Base-by-base conservation (phyloP, 495 filamentous ascomycete genomes). In the Hypoxylon fragiforme region DNA sequence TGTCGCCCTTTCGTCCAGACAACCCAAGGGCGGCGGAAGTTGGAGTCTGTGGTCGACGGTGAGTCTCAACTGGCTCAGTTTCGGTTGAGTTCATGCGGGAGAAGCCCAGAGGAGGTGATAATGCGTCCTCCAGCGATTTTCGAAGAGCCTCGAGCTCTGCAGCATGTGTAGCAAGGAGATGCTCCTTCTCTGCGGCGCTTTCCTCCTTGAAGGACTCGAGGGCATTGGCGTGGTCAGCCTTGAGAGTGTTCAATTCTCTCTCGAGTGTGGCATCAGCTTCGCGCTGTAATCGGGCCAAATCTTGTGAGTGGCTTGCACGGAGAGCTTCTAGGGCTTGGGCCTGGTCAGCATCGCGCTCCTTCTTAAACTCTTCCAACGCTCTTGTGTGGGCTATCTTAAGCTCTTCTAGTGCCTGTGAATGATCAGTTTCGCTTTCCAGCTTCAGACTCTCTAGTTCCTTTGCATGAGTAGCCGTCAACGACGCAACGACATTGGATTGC, bases 81-180 rank as follows among this genome's bases (percentile, higher is more conserved):
- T 77, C 65, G 35, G 78, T 67, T 5, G 75, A 70, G 21, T 65
- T 71, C 34, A 85, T 68, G 5, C 72, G 54, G 14, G 84, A 82
- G 28, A 85, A 63, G 22, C 67, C 71, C 18, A 82, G 54, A 26
- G 59, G 56, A 54, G 43, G 59, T 24, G 46, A 44, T n/a, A n/a
- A n/a, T 4, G 12, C 13, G n/a, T 43, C 30, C 16, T 52, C 39
- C 9, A 65, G 44, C 13, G 58, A 63, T 28, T 49, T 36, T 12
- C 50, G 44, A 31, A 68, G 59, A 50, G 59, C 53, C 13, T 68
- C 62, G 11, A 68, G 58, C 14, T 68, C 65, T 7, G 36, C 38
- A 31, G 55, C 59, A 32, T 65, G 61, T 28, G 21, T 46, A 14
- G 43, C 54, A 19, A 64, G 32, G 13, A 63, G 60, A 12, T 19